A percentile compares a stretch with the other conserved stretches of the same genome.
These are phyloP conservation scores for Lipomyces kockii DNA, from an alignment of 805 yeast genomes.

Conservation along the genomic window DNA sequence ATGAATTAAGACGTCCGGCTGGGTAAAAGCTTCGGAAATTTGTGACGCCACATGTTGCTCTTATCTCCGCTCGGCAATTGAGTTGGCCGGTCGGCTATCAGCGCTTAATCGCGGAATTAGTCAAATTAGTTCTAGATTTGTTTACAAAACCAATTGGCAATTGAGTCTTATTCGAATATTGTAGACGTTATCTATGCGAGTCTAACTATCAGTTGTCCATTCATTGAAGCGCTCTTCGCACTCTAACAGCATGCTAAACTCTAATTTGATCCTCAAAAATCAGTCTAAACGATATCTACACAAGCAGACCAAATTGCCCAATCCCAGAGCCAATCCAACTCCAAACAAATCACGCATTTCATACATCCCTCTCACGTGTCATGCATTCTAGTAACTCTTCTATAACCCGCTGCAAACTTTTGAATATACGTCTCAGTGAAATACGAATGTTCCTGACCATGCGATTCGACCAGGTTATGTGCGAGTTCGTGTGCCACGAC, in stretches of 20 bases:
- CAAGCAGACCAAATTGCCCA: background rate
- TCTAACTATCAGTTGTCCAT: background rate
- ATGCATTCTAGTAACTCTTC: constrained; percentile 14
- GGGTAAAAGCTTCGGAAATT: too few species aligned
- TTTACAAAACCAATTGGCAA: too few species aligned
- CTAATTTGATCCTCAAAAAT: background rate
- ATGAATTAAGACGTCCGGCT: too few species aligned
- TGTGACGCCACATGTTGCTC: background rate
- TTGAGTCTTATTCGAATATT: too few species aligned
- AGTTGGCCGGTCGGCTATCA: background rate
- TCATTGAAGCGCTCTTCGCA: background rate
- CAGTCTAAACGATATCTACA: background rate
- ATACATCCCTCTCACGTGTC: background rate
- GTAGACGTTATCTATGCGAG: background rate
- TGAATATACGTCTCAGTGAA: constrained; percentile 45
- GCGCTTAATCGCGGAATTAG: too few species aligned
- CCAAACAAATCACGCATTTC: background rate
- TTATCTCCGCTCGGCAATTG: background rate
- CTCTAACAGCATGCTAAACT: background rate
- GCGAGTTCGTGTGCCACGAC: constrained; percentile 50
- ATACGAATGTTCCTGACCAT: constrained; percentile 47
- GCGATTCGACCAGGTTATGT: constrained; percentile 46
- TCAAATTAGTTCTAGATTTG: too few species aligned
- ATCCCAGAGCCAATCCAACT: background rate
- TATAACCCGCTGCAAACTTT: constrained; percentile 34